Percentiles rank a stretch among this genome's conserved stretches.
phyloP scores from a whole-genome alignment of 495 filamentous ascomycete genomes.

The Endocarpon pusillum region DNA sequence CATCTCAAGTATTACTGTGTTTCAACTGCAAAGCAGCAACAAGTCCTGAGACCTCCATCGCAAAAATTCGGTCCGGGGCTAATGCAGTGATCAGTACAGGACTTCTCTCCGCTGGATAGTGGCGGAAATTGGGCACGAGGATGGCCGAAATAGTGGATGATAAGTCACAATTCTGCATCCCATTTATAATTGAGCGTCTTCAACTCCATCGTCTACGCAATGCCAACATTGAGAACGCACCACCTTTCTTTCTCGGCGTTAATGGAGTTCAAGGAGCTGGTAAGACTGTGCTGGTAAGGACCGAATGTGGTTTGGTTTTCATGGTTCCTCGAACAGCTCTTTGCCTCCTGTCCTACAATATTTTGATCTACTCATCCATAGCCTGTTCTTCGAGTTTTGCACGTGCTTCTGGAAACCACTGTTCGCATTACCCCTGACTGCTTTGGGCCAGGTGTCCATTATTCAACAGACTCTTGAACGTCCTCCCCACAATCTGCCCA shows the following conservation, averaged over 20 bases:
- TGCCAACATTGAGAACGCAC: conserved; percentile 18
- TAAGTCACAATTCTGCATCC: conserved; percentile 73
- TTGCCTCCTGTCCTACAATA: too few species aligned
- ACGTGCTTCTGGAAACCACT: too few species aligned
- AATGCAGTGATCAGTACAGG: too few species aligned
- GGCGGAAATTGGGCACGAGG: too few species aligned
- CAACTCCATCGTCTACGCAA: conserved; percentile 27
- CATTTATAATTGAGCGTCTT: conserved; percentile 61
- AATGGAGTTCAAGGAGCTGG: conserved; percentile 71
- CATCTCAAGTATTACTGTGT: too few species aligned
- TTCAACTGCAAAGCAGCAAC: too few species aligned
- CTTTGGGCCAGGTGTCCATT: conserved; percentile 35
- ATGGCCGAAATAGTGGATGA: conserved; percentile 56
- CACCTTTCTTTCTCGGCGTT: conserved; percentile 42
- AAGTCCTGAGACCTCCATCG: too few species aligned
- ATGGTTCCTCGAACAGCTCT: too few species aligned
- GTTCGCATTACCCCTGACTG: too few species aligned
- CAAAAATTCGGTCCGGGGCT: too few species aligned
- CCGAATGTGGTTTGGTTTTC: not conserved
- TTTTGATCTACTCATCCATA: not conserved
- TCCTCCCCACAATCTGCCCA: conserved; percentile 49
- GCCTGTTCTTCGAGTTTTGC: too few species aligned
- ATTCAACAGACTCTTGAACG: conserved; percentile 47
- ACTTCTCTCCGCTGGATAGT: too few species aligned
- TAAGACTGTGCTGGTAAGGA: conserved; percentile 75